Base-by-base conservation (phyloP, 352 stramenopile genomes). In the Globisporangium echinulatum region DNA sequence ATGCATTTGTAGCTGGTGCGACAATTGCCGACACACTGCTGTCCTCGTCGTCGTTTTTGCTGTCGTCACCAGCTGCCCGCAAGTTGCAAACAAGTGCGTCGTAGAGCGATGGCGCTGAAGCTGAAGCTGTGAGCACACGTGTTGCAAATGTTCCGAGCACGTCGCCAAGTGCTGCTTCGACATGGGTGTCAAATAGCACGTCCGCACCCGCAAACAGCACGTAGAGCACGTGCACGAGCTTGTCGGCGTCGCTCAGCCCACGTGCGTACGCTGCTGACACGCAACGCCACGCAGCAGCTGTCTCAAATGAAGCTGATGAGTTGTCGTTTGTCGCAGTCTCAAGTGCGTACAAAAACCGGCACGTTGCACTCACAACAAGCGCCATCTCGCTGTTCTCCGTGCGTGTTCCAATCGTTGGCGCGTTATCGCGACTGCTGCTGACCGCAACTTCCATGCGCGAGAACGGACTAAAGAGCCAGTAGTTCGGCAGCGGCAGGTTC, bases 171-270 rank as follows among this genome's bases (percentile, higher is more conserved):
- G 74, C 75, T 6, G 67, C 52, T 33, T 89, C 74, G 7, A 91
- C 79, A 55, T 82, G 69, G 42, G 82, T 69, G 47, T 91, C 79
- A 33, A 88, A 88, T 6, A 91, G 64, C 15, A 91, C 79, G 49
- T 91, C 82, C 7, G 71, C 78, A 19, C 79, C 79, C 8, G 79
- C 72, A 54, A 92, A 89, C 47, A 92, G 88, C 7, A 86, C 75
- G 51, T 90, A 79, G 33, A 89, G 54, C 49, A 90, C 54, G 51
- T 92, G 82, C 62, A 89, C 90, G 0, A 90, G 64, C 62, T 89
- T 89, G 66, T 90, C 82, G 61, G 88, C 82, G 5, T 71, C 70
- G 2, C 58, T 60, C 15, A 89, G 52, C 7, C 44, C 49, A 7
- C 19, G 49, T 17, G 59, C 13, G 36, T 53, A 58, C 17, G 58